A percentile compares a stretch with the other conserved stretches of the same genome.
These are phyloP conservation scores for Rhodosporidiobolus odoratus DNA, from an alignment of 768 basidiomycete species.

Conservation along the genomic window DNA sequence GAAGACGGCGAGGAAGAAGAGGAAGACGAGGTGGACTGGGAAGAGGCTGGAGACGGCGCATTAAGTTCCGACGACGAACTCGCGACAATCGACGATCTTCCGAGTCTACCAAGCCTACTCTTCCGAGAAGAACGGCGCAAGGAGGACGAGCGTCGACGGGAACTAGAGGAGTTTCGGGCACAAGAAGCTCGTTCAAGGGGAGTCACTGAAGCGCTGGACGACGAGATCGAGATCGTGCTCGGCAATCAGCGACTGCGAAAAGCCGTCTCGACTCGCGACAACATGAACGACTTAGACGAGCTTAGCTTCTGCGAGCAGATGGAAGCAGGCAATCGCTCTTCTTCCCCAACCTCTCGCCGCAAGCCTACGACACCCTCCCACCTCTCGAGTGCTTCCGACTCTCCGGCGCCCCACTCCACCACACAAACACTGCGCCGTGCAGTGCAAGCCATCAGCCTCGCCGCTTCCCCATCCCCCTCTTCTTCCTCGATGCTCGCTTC, in stretches of 20 bases:
- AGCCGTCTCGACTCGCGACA: background rate
- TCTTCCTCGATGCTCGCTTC: background rate
- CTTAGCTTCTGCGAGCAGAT: background rate
- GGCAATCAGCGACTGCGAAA: background rate
- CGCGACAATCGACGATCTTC: slow-evolving; percentile 15
- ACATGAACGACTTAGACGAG: background rate
- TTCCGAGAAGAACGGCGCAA: slow-evolving; percentile 17
- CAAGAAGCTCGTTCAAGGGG: slow-evolving; percentile 3
- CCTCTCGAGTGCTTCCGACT: accelerated
- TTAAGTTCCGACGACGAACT: slow-evolving; percentile 24
- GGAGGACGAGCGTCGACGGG: background rate
- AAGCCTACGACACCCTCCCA: background rate
- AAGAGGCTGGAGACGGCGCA: background rate
- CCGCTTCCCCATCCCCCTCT: background rate
- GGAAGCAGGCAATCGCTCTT: background rate
- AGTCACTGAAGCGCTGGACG: background rate
- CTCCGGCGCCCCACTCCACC: background rate
- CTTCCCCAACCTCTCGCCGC: background rate
- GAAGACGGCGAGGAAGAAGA: background rate
- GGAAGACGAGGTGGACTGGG: slow-evolving; percentile 2
- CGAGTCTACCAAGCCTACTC: slow-evolving; percentile 1
- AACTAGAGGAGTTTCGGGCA: slow-evolving; percentile 10
- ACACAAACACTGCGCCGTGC: background rate
- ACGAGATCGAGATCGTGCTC: background rate
- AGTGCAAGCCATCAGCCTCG: background rate